Evolutionary conservation across 331 rosid genomes (phyloP).

Genomic region (Pyrus hybrid): DNA sequence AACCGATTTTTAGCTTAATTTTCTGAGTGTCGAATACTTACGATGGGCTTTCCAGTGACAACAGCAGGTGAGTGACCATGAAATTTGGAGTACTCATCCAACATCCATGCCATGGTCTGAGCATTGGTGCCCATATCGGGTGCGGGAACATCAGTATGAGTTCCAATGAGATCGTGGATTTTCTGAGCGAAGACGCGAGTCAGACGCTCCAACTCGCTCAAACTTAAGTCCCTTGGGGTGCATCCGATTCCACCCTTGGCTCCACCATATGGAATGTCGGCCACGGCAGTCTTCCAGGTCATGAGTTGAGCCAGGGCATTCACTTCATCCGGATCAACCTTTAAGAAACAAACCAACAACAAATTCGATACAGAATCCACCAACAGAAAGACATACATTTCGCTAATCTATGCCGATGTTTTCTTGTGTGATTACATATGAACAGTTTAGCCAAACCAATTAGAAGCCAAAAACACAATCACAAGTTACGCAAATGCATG

Average conservation of each 20-base stretch:
- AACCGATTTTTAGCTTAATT: neutral
- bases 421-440: neutral
- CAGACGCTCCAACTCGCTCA: constrained; percentile 77
- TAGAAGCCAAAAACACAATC: neutral
- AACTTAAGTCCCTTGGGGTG: constrained; percentile 64
- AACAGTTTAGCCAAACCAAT: constrained; percentile 1
- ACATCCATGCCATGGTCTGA: constrained; percentile 98
- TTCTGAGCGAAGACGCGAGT: constrained; percentile 94
- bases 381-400: neutral
- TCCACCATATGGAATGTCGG: constrained; percentile 88
- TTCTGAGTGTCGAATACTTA: constrained; percentile 23
- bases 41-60: constrained; percentile 92
- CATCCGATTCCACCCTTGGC: constrained; percentile 99
- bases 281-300: constrained; percentile 99
- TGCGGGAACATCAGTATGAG: constrained; percentile 86
- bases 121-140: constrained; percentile 93
- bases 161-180: constrained; percentile 84
- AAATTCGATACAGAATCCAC: neutral
- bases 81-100: constrained; percentile 92
- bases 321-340: constrained; percentile 94
- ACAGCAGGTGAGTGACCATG: constrained; percentile 93
- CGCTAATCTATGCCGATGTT: neutral
- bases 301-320: constrained; percentile 87
- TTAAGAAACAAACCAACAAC: neutral
- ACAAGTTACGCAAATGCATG: too few relatives aligned